Conservation (phyloP, 768 basidiomycete genomes). For the Lanmaoa rubissima region DNA sequence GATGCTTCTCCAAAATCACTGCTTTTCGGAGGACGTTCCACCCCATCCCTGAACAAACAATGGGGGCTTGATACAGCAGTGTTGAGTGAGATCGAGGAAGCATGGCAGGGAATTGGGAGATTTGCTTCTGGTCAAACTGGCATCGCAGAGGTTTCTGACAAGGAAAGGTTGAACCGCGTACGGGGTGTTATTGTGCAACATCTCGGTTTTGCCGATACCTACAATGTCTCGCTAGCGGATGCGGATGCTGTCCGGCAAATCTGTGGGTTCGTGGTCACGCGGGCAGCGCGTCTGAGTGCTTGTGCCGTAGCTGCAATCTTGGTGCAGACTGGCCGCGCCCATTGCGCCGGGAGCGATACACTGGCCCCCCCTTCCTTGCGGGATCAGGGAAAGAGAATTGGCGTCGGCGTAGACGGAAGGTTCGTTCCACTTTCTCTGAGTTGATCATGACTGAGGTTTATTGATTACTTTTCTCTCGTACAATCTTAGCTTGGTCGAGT, state of each 20-base stretch:
- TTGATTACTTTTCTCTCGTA: not conserved
- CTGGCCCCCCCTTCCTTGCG: constrained; percentile 4
- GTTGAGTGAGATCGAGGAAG: constrained; percentile 78
- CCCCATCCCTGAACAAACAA: constrained; percentile 73
- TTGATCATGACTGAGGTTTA: not conserved
- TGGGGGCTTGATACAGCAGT: constrained; percentile 96
- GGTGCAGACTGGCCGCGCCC: constrained; percentile 73
- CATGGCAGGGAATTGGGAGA: constrained; percentile 55
- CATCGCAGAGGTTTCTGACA: not conserved
- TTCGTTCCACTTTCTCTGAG: constrained; percentile 27
- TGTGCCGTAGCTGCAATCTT: constrained; percentile 86
- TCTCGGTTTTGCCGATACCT: constrained; percentile 51
- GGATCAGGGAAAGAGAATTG: constrained; percentile 51
- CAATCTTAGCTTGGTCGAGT: constrained; percentile 71
- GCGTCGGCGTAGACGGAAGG: constrained; percentile 94
- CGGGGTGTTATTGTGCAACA: constrained; percentile 59
- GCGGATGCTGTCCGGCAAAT: constrained; percentile 83
- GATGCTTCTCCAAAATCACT: constrained; percentile 70
- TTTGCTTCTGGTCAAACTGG: constrained; percentile 23
- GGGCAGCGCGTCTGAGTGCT: constrained; percentile 82
- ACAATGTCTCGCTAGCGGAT: constrained; percentile 56
- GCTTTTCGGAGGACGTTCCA: constrained; percentile 80
- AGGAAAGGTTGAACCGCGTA: constrained; percentile 49
- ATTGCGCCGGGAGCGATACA: constrained; percentile 40
- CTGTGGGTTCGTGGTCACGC: constrained; percentile 69